Conservation (phyloP, 371 early-diverging fungal species). For the Rhizopus stolonifer region DNA sequence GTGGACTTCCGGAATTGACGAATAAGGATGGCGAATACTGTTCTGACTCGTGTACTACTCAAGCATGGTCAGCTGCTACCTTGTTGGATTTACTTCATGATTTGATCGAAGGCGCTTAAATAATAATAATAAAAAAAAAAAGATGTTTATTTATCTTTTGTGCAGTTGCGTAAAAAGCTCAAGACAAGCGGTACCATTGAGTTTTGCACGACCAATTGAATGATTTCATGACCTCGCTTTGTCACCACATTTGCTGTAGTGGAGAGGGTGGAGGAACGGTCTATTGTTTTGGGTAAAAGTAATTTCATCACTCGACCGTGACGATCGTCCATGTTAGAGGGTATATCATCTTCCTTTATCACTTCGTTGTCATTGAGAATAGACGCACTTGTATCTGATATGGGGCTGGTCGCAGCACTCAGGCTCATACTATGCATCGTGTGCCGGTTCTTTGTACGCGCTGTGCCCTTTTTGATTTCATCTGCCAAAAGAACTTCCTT, state of each 20-base stretch:
- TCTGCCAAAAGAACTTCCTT: conserved; percentile 57
- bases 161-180: conserved; percentile 46
- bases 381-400: not conserved
- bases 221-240: conserved; percentile 54
- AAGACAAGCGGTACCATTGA: conserved; percentile 59
- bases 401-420: not conserved
- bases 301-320: conserved; percentile 10
- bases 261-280: conserved; percentile 1
- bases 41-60: conserved; percentile 84
- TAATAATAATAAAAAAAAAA: not conserved
- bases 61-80: conserved; percentile 92
- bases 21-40: conserved; percentile 85
- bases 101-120: conserved; percentile 26
- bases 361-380: not conserved
- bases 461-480: conserved; percentile 43
- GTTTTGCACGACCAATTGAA: conserved; percentile 60
- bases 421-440: not conserved
- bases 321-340: not conserved
- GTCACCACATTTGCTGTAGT: conserved; percentile 46
- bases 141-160: not conserved
- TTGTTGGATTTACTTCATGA: conserved; percentile 62
- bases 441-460: conserved; percentile 4
- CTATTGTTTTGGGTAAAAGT: conserved; percentile 11
- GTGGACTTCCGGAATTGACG: conserved; percentile 95
- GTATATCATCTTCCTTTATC: not conserved